Percentiles rank a stretch among this genome's conserved stretches.
phyloP scores from a whole-genome alignment of 148 eudicot genomes.

The Chenopodium berlandieri region DNA sequence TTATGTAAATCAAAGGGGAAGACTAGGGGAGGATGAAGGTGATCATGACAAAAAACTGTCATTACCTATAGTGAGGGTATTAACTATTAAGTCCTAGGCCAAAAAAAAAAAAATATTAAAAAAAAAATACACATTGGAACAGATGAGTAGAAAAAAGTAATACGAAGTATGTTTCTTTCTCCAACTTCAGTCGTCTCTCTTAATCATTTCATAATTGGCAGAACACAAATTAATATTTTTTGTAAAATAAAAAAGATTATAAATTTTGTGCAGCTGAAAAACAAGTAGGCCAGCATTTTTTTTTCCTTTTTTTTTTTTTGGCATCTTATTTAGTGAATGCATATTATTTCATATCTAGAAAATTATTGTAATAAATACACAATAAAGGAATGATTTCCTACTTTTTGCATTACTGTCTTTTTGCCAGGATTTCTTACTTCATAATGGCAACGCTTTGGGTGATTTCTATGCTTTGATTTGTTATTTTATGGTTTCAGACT shows the following conservation, averaged over 20 bases:
- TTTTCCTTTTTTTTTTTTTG: neutral
- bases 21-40: neutral
- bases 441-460: neutral
- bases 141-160: neutral
- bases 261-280: neutral
- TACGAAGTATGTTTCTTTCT: too few relatives aligned
- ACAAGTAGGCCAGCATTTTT: neutral
- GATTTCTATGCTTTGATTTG: neutral
- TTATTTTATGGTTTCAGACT: constrained; percentile 46
- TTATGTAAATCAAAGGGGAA: neutral
- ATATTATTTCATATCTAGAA: neutral
- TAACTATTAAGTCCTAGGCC: neutral
- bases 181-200: neutral
- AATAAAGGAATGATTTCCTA: neutral
- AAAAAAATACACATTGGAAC: neutral
- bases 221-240: neutral
- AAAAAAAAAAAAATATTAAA: too few relatives aligned
- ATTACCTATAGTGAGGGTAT: neutral
- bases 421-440: neutral
- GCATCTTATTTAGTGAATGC: neutral
- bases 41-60: neutral
- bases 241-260: neutral
- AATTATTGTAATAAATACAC: too few relatives aligned
- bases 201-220: neutral
- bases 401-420: neutral